Evolutionary conservation across 2,329 filamentous ascomycete species (phyloP), one percentile per base, ranked within the genome.

Genomic region (Colletotrichum gloeosporioides): DNA sequence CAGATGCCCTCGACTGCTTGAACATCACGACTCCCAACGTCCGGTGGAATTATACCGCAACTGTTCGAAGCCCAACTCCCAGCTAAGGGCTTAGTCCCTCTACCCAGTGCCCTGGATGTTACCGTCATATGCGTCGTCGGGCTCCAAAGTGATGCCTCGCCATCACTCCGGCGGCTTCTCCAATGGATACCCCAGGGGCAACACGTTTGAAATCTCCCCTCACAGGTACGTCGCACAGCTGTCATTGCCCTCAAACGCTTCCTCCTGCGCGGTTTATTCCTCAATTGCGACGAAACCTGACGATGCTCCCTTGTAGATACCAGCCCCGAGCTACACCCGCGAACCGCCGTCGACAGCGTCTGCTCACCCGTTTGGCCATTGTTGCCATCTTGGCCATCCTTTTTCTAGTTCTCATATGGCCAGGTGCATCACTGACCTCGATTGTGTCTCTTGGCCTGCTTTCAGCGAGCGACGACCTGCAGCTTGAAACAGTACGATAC

Each of bases 401-500:
- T 53, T 90, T 97, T 81, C 89, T 93, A 78, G 86, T 98, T 78
- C 96, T 96, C 85, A 90, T 96, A 66, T 95, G 95, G 85, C 92
- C 95, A 78, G 88, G 88, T 84, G 93, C 86, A 84, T 92, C 86
- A 79, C 88, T 88, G 81, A 93, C 87, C 79, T 95, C 87, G 83
- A 89, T 88, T 82, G 90, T 87, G 82, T 94, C 94, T 1, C 88
- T 98, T 65, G 95, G 94, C 34, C 89, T 96, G 44, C 87, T 96
- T 67, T 92, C 92, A 53, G 87, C 90, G 27, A 87, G 88, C 69
- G 92, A 93, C 69, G 93, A 95, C 79, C 91, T 95, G 78, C 93
- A 98, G 82, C 92, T 99, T 74, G 95, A 99, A 84, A 99, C 96
- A 2, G 95, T 99, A 77, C 95, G 96, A 84, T 99, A 99, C 87